Conservation (phyloP, 257 asterid genomes). For the Solanum virginianum region DNA sequence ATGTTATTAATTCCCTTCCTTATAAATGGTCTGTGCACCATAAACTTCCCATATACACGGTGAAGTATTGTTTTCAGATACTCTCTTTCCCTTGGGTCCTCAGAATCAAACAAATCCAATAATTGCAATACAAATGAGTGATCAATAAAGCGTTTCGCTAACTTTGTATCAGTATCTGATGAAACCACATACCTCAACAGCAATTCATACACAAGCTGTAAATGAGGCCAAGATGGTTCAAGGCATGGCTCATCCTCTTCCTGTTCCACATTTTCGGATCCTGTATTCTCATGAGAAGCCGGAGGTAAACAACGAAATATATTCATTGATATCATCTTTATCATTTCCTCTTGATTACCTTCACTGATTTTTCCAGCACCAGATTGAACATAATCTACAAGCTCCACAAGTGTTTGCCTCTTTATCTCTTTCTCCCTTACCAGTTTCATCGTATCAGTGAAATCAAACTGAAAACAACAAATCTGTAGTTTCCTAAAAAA, state of each 20-base stretch:
- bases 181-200: slow-evolving; percentile 15
- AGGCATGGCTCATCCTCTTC: slow-evolving; percentile 17
- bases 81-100: slow-evolving; percentile 16
- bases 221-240: slow-evolving; percentile 20
- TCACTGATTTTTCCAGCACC: slow-evolving; percentile 8
- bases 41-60: slow-evolving; percentile 20
- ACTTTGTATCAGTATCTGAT: slow-evolving; percentile 15
- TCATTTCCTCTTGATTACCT: slow-evolving; percentile 11
- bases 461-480: slow-evolving; percentile 18
- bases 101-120: slow-evolving; percentile 19
- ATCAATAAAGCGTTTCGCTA: slow-evolving; percentile 17
- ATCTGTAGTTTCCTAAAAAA: slow-evolving; percentile 11
- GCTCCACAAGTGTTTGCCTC: slow-evolving; percentile 14
- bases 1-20: slow-evolving; percentile 13
- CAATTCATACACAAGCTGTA: slow-evolving; percentile 18
- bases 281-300: slow-evolving; percentile 12
- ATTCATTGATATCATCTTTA: slow-evolving; percentile 7
- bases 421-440: slow-evolving; percentile 15
- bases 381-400: slow-evolving; percentile 11
- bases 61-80: slow-evolving; percentile 16
- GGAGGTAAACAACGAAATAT: slow-evolving; percentile 16
- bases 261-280: slow-evolving; percentile 10
- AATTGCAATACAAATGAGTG: slow-evolving; percentile 16
- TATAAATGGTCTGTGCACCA: slow-evolving; percentile 22
- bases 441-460: slow-evolving; percentile 5